phyloP scores from a whole-genome alignment of 345 rosid species.

The Salix brachista region DNA sequence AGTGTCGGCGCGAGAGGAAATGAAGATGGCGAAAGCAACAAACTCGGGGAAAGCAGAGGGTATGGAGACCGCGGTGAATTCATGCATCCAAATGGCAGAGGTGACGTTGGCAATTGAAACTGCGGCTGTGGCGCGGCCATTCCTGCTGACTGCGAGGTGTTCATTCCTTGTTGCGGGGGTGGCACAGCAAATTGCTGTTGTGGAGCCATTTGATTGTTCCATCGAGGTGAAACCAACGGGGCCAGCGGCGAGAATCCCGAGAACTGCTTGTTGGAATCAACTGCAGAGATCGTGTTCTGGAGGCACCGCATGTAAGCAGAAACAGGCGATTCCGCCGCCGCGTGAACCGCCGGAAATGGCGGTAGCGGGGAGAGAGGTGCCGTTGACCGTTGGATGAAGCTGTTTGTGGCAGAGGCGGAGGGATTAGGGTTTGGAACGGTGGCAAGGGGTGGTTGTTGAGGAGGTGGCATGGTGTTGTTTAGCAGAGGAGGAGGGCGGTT shows the following conservation, averaged over 20 bases:
- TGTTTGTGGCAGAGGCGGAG: constrained; percentile 1
- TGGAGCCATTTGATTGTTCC: constrained; percentile 36
- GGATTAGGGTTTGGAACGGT: constrained; percentile 2
- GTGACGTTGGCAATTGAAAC: constrained; percentile 45
- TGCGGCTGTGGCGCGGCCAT: constrained; percentile 24
- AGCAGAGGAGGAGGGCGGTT: constrained; percentile 64
- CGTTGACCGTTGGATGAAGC: constrained; percentile 33
- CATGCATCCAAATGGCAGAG: constrained; percentile 63
- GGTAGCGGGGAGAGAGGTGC: constrained; percentile 67
- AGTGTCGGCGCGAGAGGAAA: constrained; percentile 69
- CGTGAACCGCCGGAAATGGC: constrained; percentile 59
- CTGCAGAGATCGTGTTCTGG: constrained; percentile 40
- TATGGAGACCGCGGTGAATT: constrained; percentile 71
- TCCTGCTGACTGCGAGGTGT: constrained; percentile 9
- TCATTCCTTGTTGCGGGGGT: constrained; percentile 17
- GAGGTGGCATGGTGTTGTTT: constrained; percentile 26
- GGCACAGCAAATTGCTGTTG: constrained; percentile 29
- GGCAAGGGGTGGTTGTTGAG: constrained; percentile 18
- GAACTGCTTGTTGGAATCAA: constrained; percentile 51
- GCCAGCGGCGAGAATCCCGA: constrained; percentile 65
- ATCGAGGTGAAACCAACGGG: constrained; percentile 61
- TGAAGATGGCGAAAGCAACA: constrained; percentile 57
- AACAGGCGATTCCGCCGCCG: constrained; percentile 69
- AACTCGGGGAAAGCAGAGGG: constrained; percentile 56
- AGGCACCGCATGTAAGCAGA: constrained; percentile 74